These are phyloP conservation scores for Blastobotrys peoriensis DNA, from an alignment of 805 yeast genomes.

Conservation along the genomic window DNA sequence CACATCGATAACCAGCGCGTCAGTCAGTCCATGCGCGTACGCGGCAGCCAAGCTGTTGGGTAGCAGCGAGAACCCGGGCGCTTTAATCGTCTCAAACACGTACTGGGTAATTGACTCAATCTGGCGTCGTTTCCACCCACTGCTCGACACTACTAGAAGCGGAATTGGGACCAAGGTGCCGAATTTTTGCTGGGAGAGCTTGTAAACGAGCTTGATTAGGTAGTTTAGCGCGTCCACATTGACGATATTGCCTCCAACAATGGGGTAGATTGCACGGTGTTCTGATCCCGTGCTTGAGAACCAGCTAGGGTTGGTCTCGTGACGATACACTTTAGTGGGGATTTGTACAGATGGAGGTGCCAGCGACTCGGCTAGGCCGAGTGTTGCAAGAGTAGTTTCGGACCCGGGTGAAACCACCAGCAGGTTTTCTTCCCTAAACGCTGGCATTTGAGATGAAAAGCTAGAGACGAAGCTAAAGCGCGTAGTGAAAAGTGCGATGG, in stretches of 20 bases:
- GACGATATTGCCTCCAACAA: conserved; percentile 55
- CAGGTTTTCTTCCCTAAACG: conserved; percentile 35
- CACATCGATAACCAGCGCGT: conserved; percentile 71
- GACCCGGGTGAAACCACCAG: conserved; percentile 71
- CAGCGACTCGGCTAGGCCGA: conserved; percentile 69
- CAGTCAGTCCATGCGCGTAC: conserved; percentile 60
- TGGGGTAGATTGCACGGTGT: conserved; percentile 52
- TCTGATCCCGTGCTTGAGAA: conserved; percentile 38
- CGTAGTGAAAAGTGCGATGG: too few species aligned
- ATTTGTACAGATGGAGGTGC: conserved; percentile 69
- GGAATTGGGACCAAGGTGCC: conserved; percentile 46
- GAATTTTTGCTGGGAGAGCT: conserved; percentile 37
- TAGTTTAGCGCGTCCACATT: conserved; percentile 67
- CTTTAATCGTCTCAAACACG: conserved; percentile 64
- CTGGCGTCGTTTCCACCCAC: conserved; percentile 62
- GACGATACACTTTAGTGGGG: conserved; percentile 68
- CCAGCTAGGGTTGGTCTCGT: conserved; percentile 18
- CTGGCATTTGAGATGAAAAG: conserved; percentile 24
- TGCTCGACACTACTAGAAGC: conserved; percentile 57
- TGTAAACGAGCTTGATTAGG: conserved; percentile 44
- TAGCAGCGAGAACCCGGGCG: conserved; percentile 65
- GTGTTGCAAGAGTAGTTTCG: conserved; percentile 61
- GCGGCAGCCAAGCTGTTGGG: conserved; percentile 65
- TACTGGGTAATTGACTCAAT: conserved; percentile 68
- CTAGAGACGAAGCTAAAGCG: too few species aligned